Percentiles rank a stretch among this genome's conserved stretches.
Evolutionary conservation across 2,329 filamentous ascomycete species (phyloP).

Genomic region (Xylariaceae sp.): DNA sequence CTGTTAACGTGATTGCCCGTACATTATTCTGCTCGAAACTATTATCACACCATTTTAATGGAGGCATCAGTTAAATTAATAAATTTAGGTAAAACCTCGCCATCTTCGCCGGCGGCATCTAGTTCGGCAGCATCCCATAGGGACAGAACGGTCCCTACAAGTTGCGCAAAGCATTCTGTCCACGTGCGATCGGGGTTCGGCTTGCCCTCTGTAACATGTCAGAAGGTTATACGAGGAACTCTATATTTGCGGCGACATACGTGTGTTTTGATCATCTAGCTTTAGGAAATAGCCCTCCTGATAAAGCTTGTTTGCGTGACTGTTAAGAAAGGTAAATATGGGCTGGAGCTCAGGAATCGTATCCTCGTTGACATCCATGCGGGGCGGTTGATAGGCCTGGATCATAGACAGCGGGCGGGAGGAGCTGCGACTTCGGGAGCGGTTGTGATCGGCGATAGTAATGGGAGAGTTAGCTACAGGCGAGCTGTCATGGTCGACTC

Average conservation of each 20-base stretch:
- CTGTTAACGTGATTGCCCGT: constrained; percentile 15
- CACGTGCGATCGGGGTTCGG: constrained; percentile 86
- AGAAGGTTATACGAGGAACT: neutral
- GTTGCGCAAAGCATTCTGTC: constrained; percentile 96
- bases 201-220: constrained; percentile 70
- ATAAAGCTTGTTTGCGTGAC: constrained; percentile 94
- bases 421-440: constrained; percentile 51
- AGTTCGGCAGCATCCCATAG: constrained; percentile 94
- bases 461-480: constrained; percentile 50
- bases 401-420: constrained; percentile 85
- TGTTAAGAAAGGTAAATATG: constrained; percentile 92
- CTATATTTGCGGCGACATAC: constrained; percentile 59
- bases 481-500: constrained; percentile 46
- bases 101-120: constrained; percentile 83
- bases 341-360: constrained; percentile 92
- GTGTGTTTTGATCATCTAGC: constrained; percentile 89
- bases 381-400: constrained; percentile 81
- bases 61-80: constrained; percentile 97
- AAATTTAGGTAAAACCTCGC: constrained; percentile 87
- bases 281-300: constrained; percentile 98
- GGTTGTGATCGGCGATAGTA: constrained; percentile 35
- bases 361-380: constrained; percentile 84
- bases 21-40: neutral
- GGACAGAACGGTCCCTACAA: constrained; percentile 92
- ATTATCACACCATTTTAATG: constrained; percentile 82